Conservation (phyloP, 73 alveolate genomes). For the Paraurostyla sp. region DNA sequence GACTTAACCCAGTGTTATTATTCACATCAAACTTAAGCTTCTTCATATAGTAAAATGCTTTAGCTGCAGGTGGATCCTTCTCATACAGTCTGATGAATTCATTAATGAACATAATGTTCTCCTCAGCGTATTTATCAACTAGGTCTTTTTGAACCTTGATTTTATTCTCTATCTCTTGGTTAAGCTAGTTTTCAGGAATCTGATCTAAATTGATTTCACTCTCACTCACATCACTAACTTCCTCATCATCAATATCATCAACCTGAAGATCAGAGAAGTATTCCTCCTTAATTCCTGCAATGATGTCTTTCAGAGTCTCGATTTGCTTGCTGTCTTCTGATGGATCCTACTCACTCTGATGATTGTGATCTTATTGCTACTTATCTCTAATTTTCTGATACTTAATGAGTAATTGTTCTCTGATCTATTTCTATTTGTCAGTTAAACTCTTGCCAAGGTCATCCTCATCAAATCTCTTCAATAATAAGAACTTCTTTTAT, state of each 20-base stretch:
- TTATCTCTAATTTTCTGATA: not conserved
- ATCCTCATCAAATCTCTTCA: constrained; percentile 46
- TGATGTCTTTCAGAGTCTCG: constrained; percentile 2
- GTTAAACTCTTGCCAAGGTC: constrained; percentile 48
- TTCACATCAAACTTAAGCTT: constrained; percentile 85
- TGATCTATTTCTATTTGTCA: constrained; percentile 71
- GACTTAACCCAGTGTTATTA: constrained; percentile 79
- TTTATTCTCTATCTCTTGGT: constrained; percentile 19
- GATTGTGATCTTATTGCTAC: not conserved
- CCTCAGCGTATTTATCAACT: constrained; percentile 15
- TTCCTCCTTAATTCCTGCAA: constrained; percentile 69
- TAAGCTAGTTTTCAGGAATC: not conserved
- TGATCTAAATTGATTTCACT: constrained; percentile 68
- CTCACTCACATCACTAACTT: constrained; percentile 82
- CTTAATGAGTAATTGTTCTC: constrained; percentile 55
- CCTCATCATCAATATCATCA: constrained; percentile 82
- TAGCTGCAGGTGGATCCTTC: constrained; percentile 75
- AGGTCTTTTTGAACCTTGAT: not conserved
- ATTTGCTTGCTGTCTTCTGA: not conserved
- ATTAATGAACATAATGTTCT: constrained; percentile 35
- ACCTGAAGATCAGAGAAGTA: constrained; percentile 78
- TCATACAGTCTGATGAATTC: constrained; percentile 10
- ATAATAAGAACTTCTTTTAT: constrained; percentile 59
- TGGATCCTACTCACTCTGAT: constrained; percentile 17
- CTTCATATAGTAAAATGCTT: constrained; percentile 86